Percentiles rank a stretch among this genome's conserved stretches.
These are phyloP conservation scores for Cercospora sp. DNA, from an alignment of 2,329 filamentous ascomycete species.

Conservation along the genomic window DNA sequence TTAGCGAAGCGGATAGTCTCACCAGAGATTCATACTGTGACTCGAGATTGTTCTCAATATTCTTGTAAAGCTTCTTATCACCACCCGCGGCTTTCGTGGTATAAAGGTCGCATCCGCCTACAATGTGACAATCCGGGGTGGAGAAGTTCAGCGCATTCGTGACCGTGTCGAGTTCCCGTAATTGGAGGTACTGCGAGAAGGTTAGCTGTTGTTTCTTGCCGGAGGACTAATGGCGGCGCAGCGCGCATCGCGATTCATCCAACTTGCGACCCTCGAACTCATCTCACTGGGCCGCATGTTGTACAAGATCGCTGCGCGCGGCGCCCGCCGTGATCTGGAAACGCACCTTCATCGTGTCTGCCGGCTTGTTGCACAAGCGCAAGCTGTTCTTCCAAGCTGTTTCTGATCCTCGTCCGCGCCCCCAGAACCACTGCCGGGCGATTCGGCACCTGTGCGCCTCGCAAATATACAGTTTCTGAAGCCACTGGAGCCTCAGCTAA, in stretches of 20 bases:
- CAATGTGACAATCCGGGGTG: slow-evolving; percentile 86
- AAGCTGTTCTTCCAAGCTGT: slow-evolving; percentile 6
- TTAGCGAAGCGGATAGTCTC: slow-evolving; percentile 81
- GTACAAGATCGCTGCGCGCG: slow-evolving; percentile 9
- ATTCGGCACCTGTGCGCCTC: background rate
- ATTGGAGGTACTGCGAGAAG: slow-evolving; percentile 73
- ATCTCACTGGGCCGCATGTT: slow-evolving; percentile 23
- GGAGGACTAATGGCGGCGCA: background rate
- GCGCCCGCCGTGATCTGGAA: background rate
- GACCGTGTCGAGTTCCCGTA: slow-evolving; percentile 87
- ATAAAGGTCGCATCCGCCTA: slow-evolving; percentile 93
- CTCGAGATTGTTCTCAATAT: slow-evolving; percentile 87
- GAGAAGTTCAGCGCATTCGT: slow-evolving; percentile 94
- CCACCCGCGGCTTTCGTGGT: slow-evolving; percentile 93
- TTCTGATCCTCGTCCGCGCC: background rate
- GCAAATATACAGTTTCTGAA: background rate
- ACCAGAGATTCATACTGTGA: slow-evolving; percentile 87
- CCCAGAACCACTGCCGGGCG: background rate
- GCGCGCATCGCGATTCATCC: background rate
- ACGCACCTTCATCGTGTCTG: slow-evolving; percentile 36
- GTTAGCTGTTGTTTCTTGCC: slow-evolving; percentile 21
- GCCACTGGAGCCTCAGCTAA: background rate
- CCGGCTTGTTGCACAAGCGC: slow-evolving; percentile 10
- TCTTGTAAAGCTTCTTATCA: slow-evolving; percentile 96
- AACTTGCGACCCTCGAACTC: slow-evolving; percentile 21